Evolutionary conservation across 805 yeast genomes (phyloP), one percentile per base, ranked within the genome.

Genomic region (Cephaloascus albidus): DNA sequence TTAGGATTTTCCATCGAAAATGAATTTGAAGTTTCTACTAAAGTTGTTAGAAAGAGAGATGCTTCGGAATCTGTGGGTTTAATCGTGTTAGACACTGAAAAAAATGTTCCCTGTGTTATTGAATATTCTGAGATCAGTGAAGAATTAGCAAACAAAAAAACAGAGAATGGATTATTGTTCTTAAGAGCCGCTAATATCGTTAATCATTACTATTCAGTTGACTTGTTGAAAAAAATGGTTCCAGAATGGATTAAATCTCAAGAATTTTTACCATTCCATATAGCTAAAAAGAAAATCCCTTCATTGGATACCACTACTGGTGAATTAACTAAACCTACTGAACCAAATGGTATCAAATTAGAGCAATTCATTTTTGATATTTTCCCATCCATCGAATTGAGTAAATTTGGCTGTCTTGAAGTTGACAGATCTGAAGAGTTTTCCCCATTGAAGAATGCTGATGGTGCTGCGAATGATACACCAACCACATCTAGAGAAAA

Each of bases 301-400:
- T 53, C 55, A 16, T 71, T 76, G 37, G 77, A 79, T 50, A 47
- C 61, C 18, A 54, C 50, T 1, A 62, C 75, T 0, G 77, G 76
- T 23, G 56, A 65, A 38, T 55, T 63, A 32, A 51, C 65, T 20
- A 76, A 74, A 49, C 96, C 97, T n/a, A 49, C 67, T 1, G 73
- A 67, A 41, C 85, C 90, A 36, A 93, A 93, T 58, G 98, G 97
- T 34, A 80, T 90, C 54, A 93, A 93, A 58, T 70, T 93, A 54
- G 99, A 93, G 60, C 97, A 90, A 58, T 93, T 93, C 52, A 95
- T 93, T 41, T 93, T 93, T 64, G 99, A 93, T 55, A 95, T 93
- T 18, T 93, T 93, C 63, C 89, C 89, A 37, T 73, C 79, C 23
- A 81, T 93, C 28, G 72, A 75, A 10, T 55, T 89, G 45, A 55